Base-by-base conservation (phyloP, 306 rosid genomes). In the Prunus davidiana region DNA sequence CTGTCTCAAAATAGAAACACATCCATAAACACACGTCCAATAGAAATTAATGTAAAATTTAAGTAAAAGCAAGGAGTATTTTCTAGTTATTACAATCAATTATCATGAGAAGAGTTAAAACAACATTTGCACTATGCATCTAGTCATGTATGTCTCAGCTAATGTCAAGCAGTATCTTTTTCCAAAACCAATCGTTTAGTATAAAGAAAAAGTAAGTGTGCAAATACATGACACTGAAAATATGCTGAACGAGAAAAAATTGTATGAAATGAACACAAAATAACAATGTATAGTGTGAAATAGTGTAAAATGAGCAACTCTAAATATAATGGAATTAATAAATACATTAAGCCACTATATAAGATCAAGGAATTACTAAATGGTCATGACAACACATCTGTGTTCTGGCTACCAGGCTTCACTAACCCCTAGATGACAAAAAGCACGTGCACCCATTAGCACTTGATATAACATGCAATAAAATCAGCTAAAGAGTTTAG, bases 281-380 rank as follows among this genome's bases (percentile, higher is more conserved):
- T 15, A 51, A 13, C 1, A 63, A 69, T 41, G 3, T 28, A 4
- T 5, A 43, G 56, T 57, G 49, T 64, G 63, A 43, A 56, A 62
- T 4, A 10, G 30, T 6, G 27, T n/a, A 38, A 69, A 27, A 13
- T 65, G 18, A 74, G 54, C 19, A 65, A 54, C 71, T 80, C 82
- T 69, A 14, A 75, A 76, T 71, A 60, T 52, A 50, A 69, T 25
- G 45, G 79, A 73, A 57, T 78, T 58, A 78, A 73, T 67, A 80
- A 78, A 84, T 77, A 41, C 80, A 80, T 68, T 82, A 63, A 80
- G 73, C 79, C 61, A 76, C 77, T 51, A 72, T 71, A 88, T 84
- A 86, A 84, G 91, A 88, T 92, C 82, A 77, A 90, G 97, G 80
- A 84, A 80, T 84, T 87, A 89, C 97, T 79, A 88, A 86, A 87